Percentiles rank a stretch among this genome's conserved stretches.
phyloP scores from a whole-genome alignment of 2,329 filamentous ascomycete genomes.

The Sporothrix protearum region DNA sequence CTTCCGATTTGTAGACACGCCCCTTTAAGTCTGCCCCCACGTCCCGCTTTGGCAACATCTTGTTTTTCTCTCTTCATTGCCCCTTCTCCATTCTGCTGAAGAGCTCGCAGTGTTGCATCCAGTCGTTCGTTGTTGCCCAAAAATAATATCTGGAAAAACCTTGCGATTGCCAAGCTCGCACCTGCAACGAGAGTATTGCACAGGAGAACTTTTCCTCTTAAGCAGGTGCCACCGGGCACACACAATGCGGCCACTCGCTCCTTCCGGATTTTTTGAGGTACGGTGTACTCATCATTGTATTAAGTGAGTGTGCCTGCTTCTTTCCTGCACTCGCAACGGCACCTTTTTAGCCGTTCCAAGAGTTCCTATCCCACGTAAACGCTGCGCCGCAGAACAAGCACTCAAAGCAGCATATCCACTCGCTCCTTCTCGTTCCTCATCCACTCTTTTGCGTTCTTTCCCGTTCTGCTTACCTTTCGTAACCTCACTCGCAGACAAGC shows the following conservation, averaged over 20 bases:
- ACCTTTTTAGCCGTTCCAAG: conserved; percentile 18
- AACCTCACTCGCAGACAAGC: not conserved
- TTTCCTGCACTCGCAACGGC: conserved; percentile 16
- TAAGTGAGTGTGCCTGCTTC: conserved; percentile 12
- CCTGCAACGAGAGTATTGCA: not conserved
- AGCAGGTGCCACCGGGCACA: not conserved
- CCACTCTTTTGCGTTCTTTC: not conserved
- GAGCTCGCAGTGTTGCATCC: not conserved
- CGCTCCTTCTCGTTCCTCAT: conserved; percentile 1
- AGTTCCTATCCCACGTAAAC: not conserved
- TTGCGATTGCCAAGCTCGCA: not conserved
- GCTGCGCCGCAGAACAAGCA: not conserved
- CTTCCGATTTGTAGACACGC: not conserved
- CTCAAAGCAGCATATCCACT: not conserved
- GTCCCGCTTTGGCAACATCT: conserved; percentile 13
- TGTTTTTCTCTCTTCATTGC: no score
- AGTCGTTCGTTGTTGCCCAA: conserved; percentile 3
- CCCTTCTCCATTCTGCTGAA: not conserved
- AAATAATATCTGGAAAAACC: no score
- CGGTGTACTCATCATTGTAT: not conserved
- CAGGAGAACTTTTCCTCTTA: not conserved
- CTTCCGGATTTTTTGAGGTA: not conserved
- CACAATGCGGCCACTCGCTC: not conserved
- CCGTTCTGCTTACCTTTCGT: not conserved
- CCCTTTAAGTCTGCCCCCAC: not conserved